Evolutionary conservation across 116 monocot species (phyloP).

Genomic region (Zostera marina): DNA sequence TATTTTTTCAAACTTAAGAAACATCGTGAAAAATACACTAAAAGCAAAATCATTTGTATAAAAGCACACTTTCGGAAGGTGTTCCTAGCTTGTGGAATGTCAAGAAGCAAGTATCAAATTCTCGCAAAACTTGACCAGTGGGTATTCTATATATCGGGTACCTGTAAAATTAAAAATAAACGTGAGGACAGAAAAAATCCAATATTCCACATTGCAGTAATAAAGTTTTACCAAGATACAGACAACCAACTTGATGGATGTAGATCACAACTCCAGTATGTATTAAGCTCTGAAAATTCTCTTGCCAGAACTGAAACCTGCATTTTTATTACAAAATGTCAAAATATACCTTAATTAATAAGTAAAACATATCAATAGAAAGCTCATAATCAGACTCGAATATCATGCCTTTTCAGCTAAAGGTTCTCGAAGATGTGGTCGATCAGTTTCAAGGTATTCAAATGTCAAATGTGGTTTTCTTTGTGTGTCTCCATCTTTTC

Average conservation of each 20-base stretch:
- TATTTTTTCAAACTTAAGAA: background rate
- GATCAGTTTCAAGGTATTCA: slow-evolving; percentile 41
- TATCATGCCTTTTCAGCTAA: slow-evolving; percentile 34
- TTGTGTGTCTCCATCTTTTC: background rate
- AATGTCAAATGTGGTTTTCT: slow-evolving; percentile 9
- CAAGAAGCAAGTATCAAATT: slow-evolving; percentile 77
- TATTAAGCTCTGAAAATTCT: slow-evolving; percentile 49
- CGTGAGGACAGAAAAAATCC: slow-evolving; percentile 5
- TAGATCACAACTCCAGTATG: slow-evolving; percentile 50
- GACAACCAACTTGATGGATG: slow-evolving; percentile 57
- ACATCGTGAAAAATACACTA: slow-evolving; percentile 3
- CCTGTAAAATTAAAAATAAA: slow-evolving; percentile 21
- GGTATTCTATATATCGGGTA: slow-evolving; percentile 94
- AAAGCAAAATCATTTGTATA: slow-evolving; percentile 1
- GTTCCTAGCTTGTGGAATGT: slow-evolving; percentile 48
- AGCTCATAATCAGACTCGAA: background rate
- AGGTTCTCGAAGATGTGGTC: slow-evolving; percentile 38
- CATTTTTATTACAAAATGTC: background rate
- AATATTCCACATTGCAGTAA: slow-evolving; percentile 1
- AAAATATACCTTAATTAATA: background rate
- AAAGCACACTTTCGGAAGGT: slow-evolving; percentile 29
- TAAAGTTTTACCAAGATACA: slow-evolving; percentile 47
- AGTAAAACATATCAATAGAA: background rate
- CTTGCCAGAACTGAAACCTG: slow-evolving; percentile 21
- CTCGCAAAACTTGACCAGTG: slow-evolving; percentile 55